Base-by-base conservation (phyloP, 192 early-diverging fungal genomes). In the Dissophora ornata region DNA sequence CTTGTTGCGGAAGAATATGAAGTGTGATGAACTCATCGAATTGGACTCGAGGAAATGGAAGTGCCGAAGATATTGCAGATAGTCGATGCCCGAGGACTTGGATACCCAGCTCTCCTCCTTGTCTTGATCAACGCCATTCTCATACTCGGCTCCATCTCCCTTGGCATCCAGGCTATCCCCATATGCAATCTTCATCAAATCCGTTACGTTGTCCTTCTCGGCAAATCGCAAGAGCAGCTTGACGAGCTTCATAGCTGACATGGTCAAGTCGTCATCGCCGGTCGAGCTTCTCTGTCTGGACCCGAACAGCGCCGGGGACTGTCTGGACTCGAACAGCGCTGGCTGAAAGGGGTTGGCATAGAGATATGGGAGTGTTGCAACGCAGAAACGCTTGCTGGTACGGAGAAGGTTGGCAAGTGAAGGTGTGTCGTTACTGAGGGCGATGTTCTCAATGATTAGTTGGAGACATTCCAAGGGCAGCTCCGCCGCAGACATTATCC, bases 401-500 rank as follows among this genome's bases (percentile, higher is more conserved):
- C 44, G 32, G n/a, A 67, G 54, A 15, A 67, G 46, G 0, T n/a
- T 24, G 40, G 38, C 13, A 21, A 69, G 57, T 4, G 67, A 19
- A 42, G 3, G 0, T 0, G 36, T 49, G 41, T 69, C 67, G 19
- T 59, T 33, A 2, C 46, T 21, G n/a, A 34, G 22, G 21, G 49
- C 24, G 15, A 69, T 28, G 1, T 60, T 29, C 13, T 16, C 38
- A 9, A 61, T 42, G 47, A 69, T 69, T 38, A 61, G 41, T 9
- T 61, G 49, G 8, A 60, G 57, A 48, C 67, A 69, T 38, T 69
- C 67, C 0, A 28, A 40, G 1, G 67, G 67, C 6, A 69, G 29
- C n/a, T 28, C 36, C 13, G 18, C 26, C 36, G n/a, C 5, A 15
- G 54, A 19, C 65, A 68, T 68, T 24, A 6, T 52, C 28, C 6